These are phyloP conservation scores for Kodamaea laetipori DNA, from an alignment of 805 yeast genomes.

Conservation along the genomic window DNA sequence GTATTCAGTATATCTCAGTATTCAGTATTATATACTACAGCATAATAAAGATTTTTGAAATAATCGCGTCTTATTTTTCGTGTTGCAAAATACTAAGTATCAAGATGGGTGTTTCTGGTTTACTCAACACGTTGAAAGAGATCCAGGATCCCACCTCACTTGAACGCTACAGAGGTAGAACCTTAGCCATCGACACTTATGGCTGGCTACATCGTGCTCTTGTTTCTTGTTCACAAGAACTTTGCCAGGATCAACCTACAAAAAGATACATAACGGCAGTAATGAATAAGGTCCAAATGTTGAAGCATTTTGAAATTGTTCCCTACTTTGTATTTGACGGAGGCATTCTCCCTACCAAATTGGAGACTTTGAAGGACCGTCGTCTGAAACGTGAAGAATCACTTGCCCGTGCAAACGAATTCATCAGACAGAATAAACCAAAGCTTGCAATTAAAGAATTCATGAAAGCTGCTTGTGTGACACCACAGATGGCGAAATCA, in stretches of 20 bases:
- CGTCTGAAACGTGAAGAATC: constrained; percentile 58
- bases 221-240: constrained; percentile 78
- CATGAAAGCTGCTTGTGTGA: constrained; percentile 80
- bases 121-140: constrained; percentile 75
- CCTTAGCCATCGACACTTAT: constrained; percentile 91
- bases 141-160: constrained; percentile 64
- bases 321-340: constrained; percentile 96
- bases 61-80: no score
- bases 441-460: constrained; percentile 66
- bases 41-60: no score
- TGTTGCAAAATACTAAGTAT: neutral
- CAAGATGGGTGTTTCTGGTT: constrained; percentile 85
- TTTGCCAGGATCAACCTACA: constrained; percentile 72
- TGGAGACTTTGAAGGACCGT: constrained; percentile 69
- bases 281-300: constrained; percentile 64
- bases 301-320: constrained; percentile 64
- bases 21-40: no score
- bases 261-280: constrained; percentile 71
- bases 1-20: no score
- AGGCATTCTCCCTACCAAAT: constrained; percentile 77
- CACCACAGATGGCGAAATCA: constrained; percentile 88
- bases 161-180: constrained; percentile 65
- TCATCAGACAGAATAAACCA: constrained; percentile 54
- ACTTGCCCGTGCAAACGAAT: constrained; percentile 53
- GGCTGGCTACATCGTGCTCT: constrained; percentile 95